A percentile compares a stretch with the other conserved stretches of the same genome.
These are phyloP conservation scores for Luffa aegyptiaca DNA, from an alignment of 306 rosid species.

Conservation along the genomic window DNA sequence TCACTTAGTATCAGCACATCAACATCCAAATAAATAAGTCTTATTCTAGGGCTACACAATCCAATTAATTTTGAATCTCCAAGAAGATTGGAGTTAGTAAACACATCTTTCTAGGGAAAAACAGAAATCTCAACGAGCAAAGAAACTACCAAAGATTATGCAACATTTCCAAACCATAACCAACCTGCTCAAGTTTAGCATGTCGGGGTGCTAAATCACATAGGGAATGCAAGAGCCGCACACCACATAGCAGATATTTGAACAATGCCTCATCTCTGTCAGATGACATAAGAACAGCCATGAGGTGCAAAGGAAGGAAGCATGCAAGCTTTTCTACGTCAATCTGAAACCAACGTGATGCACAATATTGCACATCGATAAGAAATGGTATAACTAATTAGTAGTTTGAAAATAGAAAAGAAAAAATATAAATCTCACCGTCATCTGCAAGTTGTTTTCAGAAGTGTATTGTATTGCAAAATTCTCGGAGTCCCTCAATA, in stretches of 20 bases:
- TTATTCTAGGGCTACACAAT: neutral
- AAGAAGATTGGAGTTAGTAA: neutral
- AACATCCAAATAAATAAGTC: neutral
- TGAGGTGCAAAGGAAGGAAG: constrained; percentile 78
- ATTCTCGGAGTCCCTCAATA: constrained; percentile 70
- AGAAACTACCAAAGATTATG: constrained; percentile 4
- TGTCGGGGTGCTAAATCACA: constrained; percentile 82
- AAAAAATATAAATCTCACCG: constrained; percentile 34
- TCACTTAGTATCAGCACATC: neutral
- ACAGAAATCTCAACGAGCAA: neutral
- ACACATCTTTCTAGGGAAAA: neutral
- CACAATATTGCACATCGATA: neutral
- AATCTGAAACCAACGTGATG: constrained; percentile 36
- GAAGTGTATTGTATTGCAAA: constrained; percentile 47
- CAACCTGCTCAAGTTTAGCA: constrained; percentile 84
- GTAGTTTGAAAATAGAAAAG: neutral
- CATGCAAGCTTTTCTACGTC: constrained; percentile 77
- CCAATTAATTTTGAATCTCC: neutral
- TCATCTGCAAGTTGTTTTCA: constrained; percentile 30
- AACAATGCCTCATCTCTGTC: constrained; percentile 44
- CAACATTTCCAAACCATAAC: constrained; percentile 1
- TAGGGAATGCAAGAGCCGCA: constrained; percentile 78
- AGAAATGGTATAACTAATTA: constrained; percentile 15
- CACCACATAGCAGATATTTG: constrained; percentile 59
- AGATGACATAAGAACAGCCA: constrained; percentile 44